Conservation (phyloP, 208 protist species). For the Wallacemonas sp. region DNA sequence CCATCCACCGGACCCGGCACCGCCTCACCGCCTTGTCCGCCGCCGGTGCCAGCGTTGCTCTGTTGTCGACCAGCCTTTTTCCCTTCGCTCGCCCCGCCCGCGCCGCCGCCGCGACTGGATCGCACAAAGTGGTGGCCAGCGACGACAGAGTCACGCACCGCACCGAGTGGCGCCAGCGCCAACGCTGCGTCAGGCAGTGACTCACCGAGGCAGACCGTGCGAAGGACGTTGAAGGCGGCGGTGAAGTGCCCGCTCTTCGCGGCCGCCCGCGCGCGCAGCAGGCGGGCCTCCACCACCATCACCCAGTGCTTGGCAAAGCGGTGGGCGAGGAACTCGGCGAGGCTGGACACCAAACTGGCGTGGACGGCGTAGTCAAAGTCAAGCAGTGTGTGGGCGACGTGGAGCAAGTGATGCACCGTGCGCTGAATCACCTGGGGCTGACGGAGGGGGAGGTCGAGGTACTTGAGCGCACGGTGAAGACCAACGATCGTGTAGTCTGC, state of each 20-base stretch:
- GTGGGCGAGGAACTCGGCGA: slow-evolving; percentile 68
- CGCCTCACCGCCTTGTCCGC: neutral
- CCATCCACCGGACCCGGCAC: slow-evolving; percentile 1
- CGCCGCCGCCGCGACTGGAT: neutral
- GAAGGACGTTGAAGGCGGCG: slow-evolving; percentile 55
- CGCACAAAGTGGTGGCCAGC: neutral
- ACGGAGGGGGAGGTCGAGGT: neutral
- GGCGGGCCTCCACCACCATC: slow-evolving; percentile 53
- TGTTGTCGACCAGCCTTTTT: neutral
- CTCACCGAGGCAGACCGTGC: slow-evolving; percentile 49
- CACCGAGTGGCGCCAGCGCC: slow-evolving; percentile 7
- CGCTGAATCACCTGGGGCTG: slow-evolving; percentile 2
- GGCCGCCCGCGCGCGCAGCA: slow-evolving; percentile 61
- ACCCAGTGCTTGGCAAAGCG: slow-evolving; percentile 38
- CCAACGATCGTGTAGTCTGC: slow-evolving; percentile 27
- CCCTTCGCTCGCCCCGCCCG: neutral
- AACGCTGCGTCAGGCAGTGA: slow-evolving; percentile 34
- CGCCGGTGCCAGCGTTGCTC: neutral
- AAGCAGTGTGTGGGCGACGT: slow-evolving; percentile 47
- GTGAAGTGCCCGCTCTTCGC: slow-evolving; percentile 46
- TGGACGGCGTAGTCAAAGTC: slow-evolving; percentile 45
- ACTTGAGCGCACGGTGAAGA: slow-evolving; percentile 7
- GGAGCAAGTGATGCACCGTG: slow-evolving; percentile 49
- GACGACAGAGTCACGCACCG: slow-evolving; percentile 10
- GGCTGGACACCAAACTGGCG: slow-evolving; percentile 41